phyloP scores from a whole-genome alignment of 768 basidiomycete species.

The Leccinum uliginosum region DNA sequence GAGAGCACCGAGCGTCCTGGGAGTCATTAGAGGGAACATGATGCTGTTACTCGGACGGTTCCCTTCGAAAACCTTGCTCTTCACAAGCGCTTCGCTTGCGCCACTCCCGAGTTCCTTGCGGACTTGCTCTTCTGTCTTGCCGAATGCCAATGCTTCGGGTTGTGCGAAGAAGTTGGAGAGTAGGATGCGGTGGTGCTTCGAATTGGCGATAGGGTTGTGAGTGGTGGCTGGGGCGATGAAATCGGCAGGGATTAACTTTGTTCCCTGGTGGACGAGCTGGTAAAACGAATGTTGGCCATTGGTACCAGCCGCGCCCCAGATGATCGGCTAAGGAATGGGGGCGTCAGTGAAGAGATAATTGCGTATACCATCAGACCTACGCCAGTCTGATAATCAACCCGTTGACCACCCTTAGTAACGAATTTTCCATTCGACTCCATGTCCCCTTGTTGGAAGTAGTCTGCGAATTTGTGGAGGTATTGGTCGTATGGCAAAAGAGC shows the following conservation, averaged over 20 bases:
- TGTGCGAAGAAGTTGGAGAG: slow-evolving; percentile 98
- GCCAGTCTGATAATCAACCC: slow-evolving; percentile 95
- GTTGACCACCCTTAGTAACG: slow-evolving; percentile 88
- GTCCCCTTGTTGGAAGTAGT: slow-evolving; percentile 99
- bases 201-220: slow-evolving; percentile 82
- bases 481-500: slow-evolving; percentile 97
- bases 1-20: slow-evolving; percentile 80
- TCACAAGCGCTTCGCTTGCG: slow-evolving; percentile 80
- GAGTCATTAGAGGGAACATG: slow-evolving; percentile 90
- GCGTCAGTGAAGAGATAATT: background rate
- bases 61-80: slow-evolving; percentile 97
- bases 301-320: slow-evolving; percentile 98
- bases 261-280: slow-evolving; percentile 93
- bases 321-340: slow-evolving; percentile 66
- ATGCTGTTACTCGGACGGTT: slow-evolving; percentile 97
- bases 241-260: slow-evolving; percentile 87
- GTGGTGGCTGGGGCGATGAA: slow-evolving; percentile 88
- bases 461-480: slow-evolving; percentile 98
- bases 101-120: slow-evolving; percentile 59
- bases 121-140: slow-evolving; percentile 92
- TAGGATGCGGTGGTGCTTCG: slow-evolving; percentile 95
- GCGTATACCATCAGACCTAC: slow-evolving; percentile 42
- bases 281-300: slow-evolving; percentile 99
- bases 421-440: slow-evolving; percentile 99
- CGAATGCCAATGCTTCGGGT: slow-evolving; percentile 95